These are phyloP conservation scores for Trifolium fragiferum DNA, from an alignment of 306 rosid species.

Conservation along the genomic window DNA sequence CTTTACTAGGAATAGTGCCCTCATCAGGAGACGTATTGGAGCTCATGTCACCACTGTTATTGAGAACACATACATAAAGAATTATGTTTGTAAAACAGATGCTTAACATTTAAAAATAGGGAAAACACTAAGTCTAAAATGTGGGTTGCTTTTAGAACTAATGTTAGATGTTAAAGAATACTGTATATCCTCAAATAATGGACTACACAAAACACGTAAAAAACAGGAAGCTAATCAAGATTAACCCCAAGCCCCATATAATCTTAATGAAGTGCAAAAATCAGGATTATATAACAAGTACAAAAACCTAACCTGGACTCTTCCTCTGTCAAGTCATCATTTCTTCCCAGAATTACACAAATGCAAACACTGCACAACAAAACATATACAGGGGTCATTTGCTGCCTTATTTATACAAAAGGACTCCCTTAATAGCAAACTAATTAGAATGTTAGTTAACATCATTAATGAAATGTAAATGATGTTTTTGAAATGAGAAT, in stretches of 20 bases:
- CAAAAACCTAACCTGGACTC: slow-evolving; percentile 75
- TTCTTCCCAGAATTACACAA: slow-evolving; percentile 77
- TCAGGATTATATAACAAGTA: slow-evolving; percentile 26
- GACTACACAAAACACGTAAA: background rate
- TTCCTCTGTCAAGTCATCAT: slow-evolving; percentile 70
- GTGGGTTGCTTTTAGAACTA: slow-evolving; percentile 16
- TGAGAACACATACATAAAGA: slow-evolving; percentile 37
- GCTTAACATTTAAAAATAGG: slow-evolving; percentile 22
- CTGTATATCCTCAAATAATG: background rate
- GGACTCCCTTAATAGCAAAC: background rate
- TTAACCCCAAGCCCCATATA: slow-evolving; percentile 5
- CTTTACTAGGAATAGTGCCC: slow-evolving; percentile 69
- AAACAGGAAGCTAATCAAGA: slow-evolving; percentile 2
- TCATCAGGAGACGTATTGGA: slow-evolving; percentile 57
- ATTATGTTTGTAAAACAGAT: slow-evolving; percentile 31
- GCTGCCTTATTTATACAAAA: slow-evolving; percentile 24
- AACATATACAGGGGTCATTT: slow-evolving; percentile 34
- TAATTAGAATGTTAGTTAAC: background rate
- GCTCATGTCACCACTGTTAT: slow-evolving; percentile 72
- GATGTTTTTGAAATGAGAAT: background rate
- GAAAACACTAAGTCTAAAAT: slow-evolving; percentile 22
- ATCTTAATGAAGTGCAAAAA: slow-evolving; percentile 21
- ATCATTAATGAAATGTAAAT: background rate
- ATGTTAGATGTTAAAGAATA: background rate
- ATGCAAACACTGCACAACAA: slow-evolving; percentile 80